A percentile compares a stretch with the other conserved stretches of the same genome.
These are phyloP conservation scores for Calonectria montana DNA, from an alignment of 2,329 filamentous ascomycete species.

Conservation along the genomic window DNA sequence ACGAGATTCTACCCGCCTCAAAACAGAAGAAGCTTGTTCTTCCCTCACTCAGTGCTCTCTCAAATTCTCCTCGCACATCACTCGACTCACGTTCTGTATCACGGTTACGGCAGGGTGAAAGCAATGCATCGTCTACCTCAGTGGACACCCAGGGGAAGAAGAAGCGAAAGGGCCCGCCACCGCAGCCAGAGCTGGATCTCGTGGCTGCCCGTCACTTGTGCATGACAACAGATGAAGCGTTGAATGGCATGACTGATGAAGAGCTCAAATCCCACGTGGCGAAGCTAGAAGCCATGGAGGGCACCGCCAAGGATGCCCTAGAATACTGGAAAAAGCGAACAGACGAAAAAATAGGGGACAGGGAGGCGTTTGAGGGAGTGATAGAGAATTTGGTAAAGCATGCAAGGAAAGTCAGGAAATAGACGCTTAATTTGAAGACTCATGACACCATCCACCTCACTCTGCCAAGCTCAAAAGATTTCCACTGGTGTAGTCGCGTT, in stretches of 20 bases:
- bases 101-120: constrained; percentile 58
- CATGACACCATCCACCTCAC: neutral
- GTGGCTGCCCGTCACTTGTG: constrained; percentile 83
- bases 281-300: constrained; percentile 75
- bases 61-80: constrained; percentile 66
- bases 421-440: constrained; percentile 40
- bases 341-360: constrained; percentile 88
- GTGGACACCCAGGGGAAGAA: constrained; percentile 69
- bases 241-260: constrained; percentile 80
- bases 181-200: constrained; percentile 81
- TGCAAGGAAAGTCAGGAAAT: constrained; percentile 86
- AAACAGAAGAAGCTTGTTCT: constrained; percentile 98
- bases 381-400: constrained; percentile 97
- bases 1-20: constrained; percentile 95
- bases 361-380: constrained; percentile 94
- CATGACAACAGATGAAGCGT: constrained; percentile 84
- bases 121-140: constrained; percentile 67
- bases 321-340: constrained; percentile 90
- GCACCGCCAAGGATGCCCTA: constrained; percentile 79
- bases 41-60: constrained; percentile 83
- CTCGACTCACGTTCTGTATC: constrained; percentile 63
- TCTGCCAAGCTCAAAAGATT: constrained; percentile 24
- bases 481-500: constrained; percentile 34
- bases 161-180: constrained; percentile 68
- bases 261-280: constrained; percentile 80